These are phyloP conservation scores for Myochromella boudieri DNA, from an alignment of 768 basidiomycete genomes.

Conservation along the genomic window DNA sequence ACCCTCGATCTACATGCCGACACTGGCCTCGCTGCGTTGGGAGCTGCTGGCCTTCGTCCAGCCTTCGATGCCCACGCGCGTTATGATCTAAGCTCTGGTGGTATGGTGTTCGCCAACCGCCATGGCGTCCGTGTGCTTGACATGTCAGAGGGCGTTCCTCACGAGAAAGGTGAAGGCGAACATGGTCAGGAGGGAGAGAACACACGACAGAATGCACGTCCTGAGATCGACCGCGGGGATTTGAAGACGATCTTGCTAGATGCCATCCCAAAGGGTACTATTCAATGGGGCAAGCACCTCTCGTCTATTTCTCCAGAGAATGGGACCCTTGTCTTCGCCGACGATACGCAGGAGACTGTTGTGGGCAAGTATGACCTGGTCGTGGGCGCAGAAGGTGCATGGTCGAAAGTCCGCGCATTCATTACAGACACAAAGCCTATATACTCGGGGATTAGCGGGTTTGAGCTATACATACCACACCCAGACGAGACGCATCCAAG, in stretches of 20 bases:
- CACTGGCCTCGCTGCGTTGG: slow-evolving; percentile 23
- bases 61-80: slow-evolving; percentile 22
- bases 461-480: slow-evolving; percentile 16
- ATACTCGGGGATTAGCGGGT: slow-evolving; percentile 29
- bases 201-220: too few relatives aligned
- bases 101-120: slow-evolving; percentile 15
- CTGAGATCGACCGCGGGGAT: slow-evolving; percentile 25
- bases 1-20: slow-evolving; percentile 26
- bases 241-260: slow-evolving; percentile 26
- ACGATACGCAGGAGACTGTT: slow-evolving; percentile 11
- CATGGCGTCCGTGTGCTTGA: slow-evolving; percentile 9
- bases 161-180: too few relatives aligned
- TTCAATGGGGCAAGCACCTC: slow-evolving; percentile 23
- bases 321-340: slow-evolving; percentile 10
- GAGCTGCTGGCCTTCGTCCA: slow-evolving; percentile 22
- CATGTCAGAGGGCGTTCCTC: slow-evolving; percentile 7
- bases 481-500: slow-evolving; percentile 20
- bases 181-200: slow-evolving; percentile 7
- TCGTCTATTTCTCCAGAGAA: slow-evolving; percentile 5
- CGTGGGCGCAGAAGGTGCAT: slow-evolving; percentile 34
- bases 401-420: slow-evolving; percentile 35
- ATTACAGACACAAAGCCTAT: slow-evolving; percentile 26
- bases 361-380: slow-evolving; percentile 21
- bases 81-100: slow-evolving; percentile 14
- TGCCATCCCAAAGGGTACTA: slow-evolving; percentile 16